Conservation (phyloP, 2,329 filamentous ascomycete genomes). For the Claviceps paspali region DNA sequence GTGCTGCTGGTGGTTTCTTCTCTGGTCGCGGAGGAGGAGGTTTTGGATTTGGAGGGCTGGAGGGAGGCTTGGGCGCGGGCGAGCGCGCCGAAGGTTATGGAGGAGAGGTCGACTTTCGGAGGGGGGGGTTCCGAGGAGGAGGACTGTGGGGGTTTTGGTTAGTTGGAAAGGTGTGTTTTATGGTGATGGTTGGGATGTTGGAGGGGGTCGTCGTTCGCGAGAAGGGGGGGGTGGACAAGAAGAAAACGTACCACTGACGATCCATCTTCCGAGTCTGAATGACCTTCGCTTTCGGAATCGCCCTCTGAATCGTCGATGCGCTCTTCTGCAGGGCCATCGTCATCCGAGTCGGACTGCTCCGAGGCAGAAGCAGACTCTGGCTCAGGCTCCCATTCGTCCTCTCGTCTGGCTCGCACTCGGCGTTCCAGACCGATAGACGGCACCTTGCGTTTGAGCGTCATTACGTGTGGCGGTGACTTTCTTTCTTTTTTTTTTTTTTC, state of each 20-base stretch:
- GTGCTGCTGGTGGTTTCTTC: neutral
- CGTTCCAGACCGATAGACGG: conserved; percentile 22
- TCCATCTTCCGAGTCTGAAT: conserved; percentile 16
- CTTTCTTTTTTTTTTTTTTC: no score
- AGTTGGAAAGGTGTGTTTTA: conserved; percentile 11
- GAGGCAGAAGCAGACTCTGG: conserved; percentile 14
- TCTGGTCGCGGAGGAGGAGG: neutral
- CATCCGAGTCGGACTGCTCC: conserved; percentile 11
- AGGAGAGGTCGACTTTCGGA: conserved; percentile 30
- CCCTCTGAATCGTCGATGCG: conserved; percentile 12
- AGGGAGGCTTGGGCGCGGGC: conserved; percentile 70
- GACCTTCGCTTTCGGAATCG: conserved; percentile 15
- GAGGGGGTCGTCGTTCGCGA: no score
- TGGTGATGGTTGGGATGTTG: neutral
- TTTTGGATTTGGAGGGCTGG: conserved; percentile 10
- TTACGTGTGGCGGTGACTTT: neutral
- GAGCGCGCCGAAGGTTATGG: conserved; percentile 78
- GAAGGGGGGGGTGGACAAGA: neutral
- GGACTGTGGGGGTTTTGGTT: neutral
- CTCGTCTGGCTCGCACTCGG: conserved; percentile 27
- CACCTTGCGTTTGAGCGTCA: conserved; percentile 26
- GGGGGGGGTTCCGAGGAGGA: neutral
- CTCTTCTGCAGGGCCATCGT: conserved; percentile 16
- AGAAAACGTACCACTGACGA: conserved; percentile 14
- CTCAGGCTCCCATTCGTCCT: conserved; percentile 28